phyloP scores from a whole-genome alignment of 306 rosid genomes.

The Nissolia schottii region DNA sequence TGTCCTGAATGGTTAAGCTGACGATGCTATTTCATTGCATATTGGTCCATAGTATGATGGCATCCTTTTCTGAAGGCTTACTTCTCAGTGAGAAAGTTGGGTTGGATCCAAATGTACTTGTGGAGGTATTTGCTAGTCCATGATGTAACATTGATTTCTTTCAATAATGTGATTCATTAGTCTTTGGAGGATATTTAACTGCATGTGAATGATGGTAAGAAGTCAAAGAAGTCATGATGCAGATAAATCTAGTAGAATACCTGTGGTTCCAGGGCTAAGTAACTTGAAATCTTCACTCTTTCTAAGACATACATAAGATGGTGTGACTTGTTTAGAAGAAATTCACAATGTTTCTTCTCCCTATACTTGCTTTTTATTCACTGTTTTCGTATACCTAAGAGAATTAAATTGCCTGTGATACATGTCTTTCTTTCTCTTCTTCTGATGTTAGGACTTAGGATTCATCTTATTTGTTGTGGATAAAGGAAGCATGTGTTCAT shows the following conservation, averaged over 20 bases:
- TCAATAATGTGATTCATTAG: not conserved
- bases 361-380: not conserved
- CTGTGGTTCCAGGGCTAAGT: not conserved
- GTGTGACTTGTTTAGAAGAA: not conserved
- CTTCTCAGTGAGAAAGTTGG: constrained; percentile 89
- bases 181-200: not conserved
- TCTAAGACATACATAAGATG: not conserved
- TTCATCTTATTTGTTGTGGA: not conserved
- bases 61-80: constrained; percentile 93
- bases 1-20: constrained; percentile 3
- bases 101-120: constrained; percentile 72
- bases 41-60: constrained; percentile 74
- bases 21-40: constrained; percentile 16
- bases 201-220: not conserved
- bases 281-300: not conserved
- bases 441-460: not conserved
- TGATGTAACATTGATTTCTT: no score
- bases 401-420: not conserved
- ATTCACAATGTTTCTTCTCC: not conserved
- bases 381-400: not conserved
- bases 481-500: not conserved
- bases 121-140: constrained; percentile 56
- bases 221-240: not conserved
- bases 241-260: not conserved
- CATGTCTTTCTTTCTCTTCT: not conserved